Evolutionary conservation across 257 asterid species (phyloP), one percentile per base, ranked within the genome.

Genomic region (Nicotiana undulata): DNA sequence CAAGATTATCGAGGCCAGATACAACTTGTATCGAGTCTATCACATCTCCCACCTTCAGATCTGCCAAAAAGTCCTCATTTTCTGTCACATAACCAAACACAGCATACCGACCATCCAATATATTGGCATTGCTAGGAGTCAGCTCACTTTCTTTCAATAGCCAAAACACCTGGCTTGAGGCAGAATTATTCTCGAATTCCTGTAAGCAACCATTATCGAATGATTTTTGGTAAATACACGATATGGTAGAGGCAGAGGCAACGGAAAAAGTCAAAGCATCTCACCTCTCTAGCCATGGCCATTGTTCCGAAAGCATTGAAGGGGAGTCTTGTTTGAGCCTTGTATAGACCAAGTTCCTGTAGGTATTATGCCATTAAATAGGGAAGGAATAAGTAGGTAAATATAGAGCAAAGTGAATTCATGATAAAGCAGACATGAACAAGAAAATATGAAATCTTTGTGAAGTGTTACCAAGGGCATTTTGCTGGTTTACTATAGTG

Each of bases 281-380:
- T 90, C 83, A 94, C 99, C 68, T 96, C 99, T 85, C 99, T 86
- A 63, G 99, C 99, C 98, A 94, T 94, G 68, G 98, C 98, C 99
- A 96, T 91, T 70, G 98, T 96, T 80, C 98, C 99, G 72, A 96
- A 96, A 46, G 99, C 99, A 86, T 96, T 96, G 76, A 96, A 96
- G 3, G 99, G 98, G 80, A 96, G 98, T 88, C 77, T 92, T 26
- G 97, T 96, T 88, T 96, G 99, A 82, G 99, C 98, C 89, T 96
- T 96, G 92, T 94, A 96, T 37, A 96, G 90, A 83, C 99, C 99
- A 59, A 94, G 93, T 17, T 96, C 99, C 98, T 96, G 90, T 26
- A 49, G 63, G 18, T 24, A 49, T 49, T 26, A 49, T 26, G 22
- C 61, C 61, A 46, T 7, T 13, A 46, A 15, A 24, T 8, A 74